Percentiles rank a stretch among this genome's conserved stretches.
Conservation (phyloP, 495 filamentous ascomycete genomes). For the Pseudoneurospora amorphoporcata region DNA sequence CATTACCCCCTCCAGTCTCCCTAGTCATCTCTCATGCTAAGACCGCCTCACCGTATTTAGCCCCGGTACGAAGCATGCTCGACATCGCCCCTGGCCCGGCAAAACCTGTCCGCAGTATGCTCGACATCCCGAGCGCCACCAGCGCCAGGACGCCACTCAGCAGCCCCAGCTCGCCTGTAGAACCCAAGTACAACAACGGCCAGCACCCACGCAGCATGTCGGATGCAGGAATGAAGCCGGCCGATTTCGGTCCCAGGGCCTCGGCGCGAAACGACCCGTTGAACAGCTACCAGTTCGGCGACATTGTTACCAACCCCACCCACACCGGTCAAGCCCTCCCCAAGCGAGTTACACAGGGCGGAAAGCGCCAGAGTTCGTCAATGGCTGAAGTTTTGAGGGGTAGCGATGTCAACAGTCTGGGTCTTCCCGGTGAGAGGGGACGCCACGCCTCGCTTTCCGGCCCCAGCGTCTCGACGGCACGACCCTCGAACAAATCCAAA, state of each 20-base stretch:
- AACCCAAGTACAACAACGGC: conserved; percentile 14
- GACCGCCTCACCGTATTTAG: conserved; percentile 12
- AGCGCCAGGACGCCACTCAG: conserved; percentile 18
- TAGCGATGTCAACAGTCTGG: conserved; percentile 30
- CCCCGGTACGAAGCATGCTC: conserved; percentile 51
- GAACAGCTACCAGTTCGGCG: conserved; percentile 42
- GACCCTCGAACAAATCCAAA: conserved; percentile 47
- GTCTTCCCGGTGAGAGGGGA: conserved; percentile 33
- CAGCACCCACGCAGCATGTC: conserved; percentile 40
- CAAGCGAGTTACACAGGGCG: conserved; percentile 34
- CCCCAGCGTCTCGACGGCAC: conserved; percentile 22
- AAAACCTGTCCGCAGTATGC: conserved; percentile 31
- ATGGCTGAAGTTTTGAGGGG: conserved; percentile 42
- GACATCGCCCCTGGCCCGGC: conserved; percentile 36
- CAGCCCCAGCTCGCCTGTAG: conserved; percentile 33
- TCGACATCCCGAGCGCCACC: conserved; percentile 21
- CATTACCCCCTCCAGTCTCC: not conserved
- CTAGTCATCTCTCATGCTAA: conserved; percentile 12
- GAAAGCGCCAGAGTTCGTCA: conserved; percentile 28
- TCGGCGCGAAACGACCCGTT: conserved; percentile 30
- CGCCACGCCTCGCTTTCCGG: conserved; percentile 38
- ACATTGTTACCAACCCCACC: conserved; percentile 38
- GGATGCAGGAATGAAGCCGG: conserved; percentile 35
- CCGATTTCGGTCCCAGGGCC: conserved; percentile 30
- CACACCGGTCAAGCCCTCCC: conserved; percentile 31